These are phyloP conservation scores for Cymbidium sinense DNA, from an alignment of 106 monocot species.

Conservation along the genomic window DNA sequence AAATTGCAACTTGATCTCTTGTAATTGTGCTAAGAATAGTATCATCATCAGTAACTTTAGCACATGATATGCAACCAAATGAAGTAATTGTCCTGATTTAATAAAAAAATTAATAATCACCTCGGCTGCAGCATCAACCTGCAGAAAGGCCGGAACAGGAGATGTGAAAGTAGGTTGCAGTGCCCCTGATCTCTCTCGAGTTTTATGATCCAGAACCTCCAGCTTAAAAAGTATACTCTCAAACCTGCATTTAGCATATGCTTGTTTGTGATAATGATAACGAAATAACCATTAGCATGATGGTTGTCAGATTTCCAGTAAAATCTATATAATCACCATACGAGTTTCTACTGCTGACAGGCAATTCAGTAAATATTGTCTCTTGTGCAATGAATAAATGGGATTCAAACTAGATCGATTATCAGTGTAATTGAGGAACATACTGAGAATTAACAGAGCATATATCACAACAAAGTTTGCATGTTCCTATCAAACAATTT, in stretches of 20 bases:
- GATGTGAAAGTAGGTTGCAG: slow-evolving; percentile 49
- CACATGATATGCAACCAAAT: neutral
- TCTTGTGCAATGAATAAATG: neutral
- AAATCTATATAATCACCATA: neutral
- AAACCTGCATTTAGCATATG: slow-evolving; percentile 43
- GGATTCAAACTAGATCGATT: neutral
- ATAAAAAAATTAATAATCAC: slow-evolving; percentile 22
- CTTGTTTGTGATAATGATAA: neutral
- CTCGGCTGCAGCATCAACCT: slow-evolving; percentile 85
- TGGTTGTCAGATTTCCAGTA: neutral
- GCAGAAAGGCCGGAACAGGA: slow-evolving; percentile 70
- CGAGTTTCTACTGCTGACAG: neutral
- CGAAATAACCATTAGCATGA: neutral
- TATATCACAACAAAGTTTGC: neutral
- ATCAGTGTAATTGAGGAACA: neutral
- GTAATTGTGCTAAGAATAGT: neutral
- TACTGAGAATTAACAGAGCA: neutral
- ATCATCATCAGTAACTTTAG: neutral
- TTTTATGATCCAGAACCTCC: slow-evolving; percentile 91
- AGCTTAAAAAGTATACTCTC: slow-evolving; percentile 78
- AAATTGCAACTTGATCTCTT: neutral
- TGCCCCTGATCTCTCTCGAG: slow-evolving; percentile 79
- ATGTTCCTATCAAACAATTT: neutral
- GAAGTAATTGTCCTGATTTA: neutral
- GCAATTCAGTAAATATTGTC: neutral